These are phyloP conservation scores for Brettanomyces naardenensis DNA, from an alignment of 805 yeast genomes.

Conservation along the genomic window DNA sequence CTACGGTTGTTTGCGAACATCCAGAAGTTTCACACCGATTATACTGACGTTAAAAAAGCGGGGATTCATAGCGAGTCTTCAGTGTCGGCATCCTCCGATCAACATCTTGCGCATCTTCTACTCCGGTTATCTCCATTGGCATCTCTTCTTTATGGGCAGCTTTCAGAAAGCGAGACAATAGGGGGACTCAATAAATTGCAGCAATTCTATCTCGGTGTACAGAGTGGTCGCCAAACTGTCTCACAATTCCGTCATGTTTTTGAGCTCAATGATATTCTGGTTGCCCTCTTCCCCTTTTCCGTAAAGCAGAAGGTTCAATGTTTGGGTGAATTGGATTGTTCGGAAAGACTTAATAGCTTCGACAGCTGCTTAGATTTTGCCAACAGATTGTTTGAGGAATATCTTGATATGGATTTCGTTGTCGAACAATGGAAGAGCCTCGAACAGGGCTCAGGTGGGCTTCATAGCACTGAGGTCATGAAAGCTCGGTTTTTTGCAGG, in stretches of 20 bases:
- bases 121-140: slow-evolving; percentile 53
- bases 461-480: slow-evolving; percentile 14
- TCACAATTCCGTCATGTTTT: slow-evolving; percentile 5
- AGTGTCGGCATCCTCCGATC: too few relatives aligned
- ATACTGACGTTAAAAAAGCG: slow-evolving; percentile 21
- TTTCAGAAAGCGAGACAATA: slow-evolving; percentile 29
- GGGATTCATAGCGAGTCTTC: too few relatives aligned
- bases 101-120: slow-evolving; percentile 22
- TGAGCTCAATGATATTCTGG: slow-evolving; percentile 18
- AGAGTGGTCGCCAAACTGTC: not conserved
- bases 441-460: slow-evolving; percentile 15
- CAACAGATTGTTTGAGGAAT: slow-evolving; percentile 18
- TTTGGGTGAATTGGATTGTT: slow-evolving; percentile 8
- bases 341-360: slow-evolving; percentile 8
- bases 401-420: slow-evolving; percentile 18
- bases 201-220: slow-evolving; percentile 7
- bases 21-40: slow-evolving; percentile 10
- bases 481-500: slow-evolving; percentile 22
- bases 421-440: slow-evolving; percentile 23
- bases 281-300: slow-evolving; percentile 26
- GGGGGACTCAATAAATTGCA: slow-evolving; percentile 17
- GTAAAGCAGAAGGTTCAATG: slow-evolving; percentile 13
- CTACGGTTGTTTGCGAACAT: not conserved
- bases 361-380: slow-evolving; percentile 16
- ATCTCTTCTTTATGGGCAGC: slow-evolving; percentile 46